Evolutionary conservation across 305 asterid genomes (phyloP), one percentile per base, ranked within the genome.

Genomic region (Caryopteris hybrid): DNA sequence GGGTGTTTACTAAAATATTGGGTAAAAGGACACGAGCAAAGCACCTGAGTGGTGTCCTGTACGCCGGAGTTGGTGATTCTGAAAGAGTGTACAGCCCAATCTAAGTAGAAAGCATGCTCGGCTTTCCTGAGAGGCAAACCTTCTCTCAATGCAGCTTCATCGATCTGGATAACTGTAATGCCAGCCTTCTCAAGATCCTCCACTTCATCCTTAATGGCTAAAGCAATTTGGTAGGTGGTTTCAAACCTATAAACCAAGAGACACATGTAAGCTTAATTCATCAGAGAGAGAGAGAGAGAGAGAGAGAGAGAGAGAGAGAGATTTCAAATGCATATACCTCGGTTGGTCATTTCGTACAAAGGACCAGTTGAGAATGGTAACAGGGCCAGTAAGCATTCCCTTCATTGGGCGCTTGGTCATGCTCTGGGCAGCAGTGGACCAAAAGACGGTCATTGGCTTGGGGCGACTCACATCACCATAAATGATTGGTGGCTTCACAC

Each of bases 121-220:
- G 80, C 58, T 57, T 78, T 78, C 62, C 83, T 68, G 0, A 78
- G 72, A 11, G 83, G 83, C 69, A 78, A 50, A 10, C 83, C 83
- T 66, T 78, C 80, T 67, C 83, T 71, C 78, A 78, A 62, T 39
- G 84, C 81, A 68, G 84, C 81, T 42, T 79, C 84, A 18, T 79
- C 84, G 17, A 79, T 79, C 62, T 79, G 81, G 64, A 79, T 79
- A 17, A 79, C 84, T 0, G 76, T 75, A 17, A 79, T 76, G 8
- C 81, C 84, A 8, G 81, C 81, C 71, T 76, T 76, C 76, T 79
- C 81, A 45, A 79, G 84, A 72, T 79, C 84, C 81, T 79, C 84
- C 1, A 79, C 84, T 53, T 79, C 84, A 38, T 79, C 76, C 74
- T 76, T 79, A 45, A 79, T 79, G 20, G 84, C 84, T 74, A 79